Conservation (phyloP, 2,329 filamentous ascomycete genomes). For the Pseudocercospora musae region DNA sequence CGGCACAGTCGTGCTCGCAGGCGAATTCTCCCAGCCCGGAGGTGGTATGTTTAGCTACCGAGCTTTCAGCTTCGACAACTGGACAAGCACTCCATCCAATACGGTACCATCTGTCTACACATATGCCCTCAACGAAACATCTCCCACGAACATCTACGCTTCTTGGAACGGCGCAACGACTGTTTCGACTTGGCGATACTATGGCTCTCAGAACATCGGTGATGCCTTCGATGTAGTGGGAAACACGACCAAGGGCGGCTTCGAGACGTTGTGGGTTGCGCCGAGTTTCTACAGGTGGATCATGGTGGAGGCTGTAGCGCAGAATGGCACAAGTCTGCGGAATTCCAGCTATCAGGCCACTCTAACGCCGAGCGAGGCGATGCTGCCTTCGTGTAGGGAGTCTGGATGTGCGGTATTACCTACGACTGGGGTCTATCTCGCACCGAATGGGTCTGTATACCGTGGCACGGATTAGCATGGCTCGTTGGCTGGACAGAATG, state of each 20-base stretch:
- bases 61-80: conserved; percentile 43
- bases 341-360: conserved; percentile 27
- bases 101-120: conserved; percentile 38
- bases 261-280: conserved; percentile 4
- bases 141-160: conserved; percentile 32
- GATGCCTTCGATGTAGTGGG: conserved; percentile 13
- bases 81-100: conserved; percentile 41
- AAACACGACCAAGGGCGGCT: not conserved
- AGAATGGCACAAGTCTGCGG: conserved; percentile 16
- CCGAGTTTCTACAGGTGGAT: not conserved
- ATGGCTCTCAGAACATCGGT: conserved; percentile 7
- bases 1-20: conserved; percentile 50
- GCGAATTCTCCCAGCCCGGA: conserved; percentile 38
- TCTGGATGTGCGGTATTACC: not conserved
- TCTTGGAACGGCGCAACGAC: conserved; percentile 39
- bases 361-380: conserved; percentile 7
- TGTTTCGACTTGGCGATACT: conserved; percentile 33
- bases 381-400: not conserved
- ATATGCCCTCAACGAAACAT: conserved; percentile 26
- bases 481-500: not conserved
- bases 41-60: conserved; percentile 46
- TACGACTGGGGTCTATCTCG: not conserved
- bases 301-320: conserved; percentile 4
- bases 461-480: not conserved
- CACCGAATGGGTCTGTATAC: not conserved